Evolutionary conservation across 352 stramenopile genomes (phyloP), one percentile per base, ranked within the genome.

Genomic region (Globisporangium camurandrum): DNA sequence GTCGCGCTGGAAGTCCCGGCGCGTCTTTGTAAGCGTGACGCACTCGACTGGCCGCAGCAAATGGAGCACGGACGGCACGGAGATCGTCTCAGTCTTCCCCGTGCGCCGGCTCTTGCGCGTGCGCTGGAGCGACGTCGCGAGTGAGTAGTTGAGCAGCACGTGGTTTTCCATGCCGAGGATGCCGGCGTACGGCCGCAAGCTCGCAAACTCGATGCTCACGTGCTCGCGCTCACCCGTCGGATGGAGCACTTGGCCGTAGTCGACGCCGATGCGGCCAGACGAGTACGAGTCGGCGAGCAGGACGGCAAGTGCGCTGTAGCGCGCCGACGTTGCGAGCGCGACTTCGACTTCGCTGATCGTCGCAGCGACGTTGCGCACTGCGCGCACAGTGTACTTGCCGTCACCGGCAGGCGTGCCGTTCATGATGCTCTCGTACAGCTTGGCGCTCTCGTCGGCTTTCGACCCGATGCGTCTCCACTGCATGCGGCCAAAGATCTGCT

Each of bases 401-500:
- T 46, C 49, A 33, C 22, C 49, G 7, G 12, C 30, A 1, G 28
- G 2, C 17, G 11, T 48, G 36, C 22, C 45, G 55, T 40, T 59
- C 38, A 31, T 14, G 9, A 67, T 46, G 56, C 57, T 68, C 44
- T 86, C 77, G 50, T 78, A 86, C 24, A 88, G 67, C 50, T 84
- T 71, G 23, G 75, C 70, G 47, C 70, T 61, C 39, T 84, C 77
- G 51, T 69, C 61, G 2, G 72, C 56, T 19, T 81, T 58, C 17
- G 64, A 56, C 12, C 58, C 66, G 50, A 86, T 79, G 47, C 75
- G 70, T 43, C 84, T 86, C 77, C 77, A 86, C 24, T 70, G 69
- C 64, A 78, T 72, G 26, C 71, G 70, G 43, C 70, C 61, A 62
- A 86, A 86, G 46, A 88, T 77, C 49, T 85, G 64, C 49, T 87